These are phyloP conservation scores for Citrus mangshanensis DNA, from an alignment of 345 rosid species.

Conservation along the genomic window DNA sequence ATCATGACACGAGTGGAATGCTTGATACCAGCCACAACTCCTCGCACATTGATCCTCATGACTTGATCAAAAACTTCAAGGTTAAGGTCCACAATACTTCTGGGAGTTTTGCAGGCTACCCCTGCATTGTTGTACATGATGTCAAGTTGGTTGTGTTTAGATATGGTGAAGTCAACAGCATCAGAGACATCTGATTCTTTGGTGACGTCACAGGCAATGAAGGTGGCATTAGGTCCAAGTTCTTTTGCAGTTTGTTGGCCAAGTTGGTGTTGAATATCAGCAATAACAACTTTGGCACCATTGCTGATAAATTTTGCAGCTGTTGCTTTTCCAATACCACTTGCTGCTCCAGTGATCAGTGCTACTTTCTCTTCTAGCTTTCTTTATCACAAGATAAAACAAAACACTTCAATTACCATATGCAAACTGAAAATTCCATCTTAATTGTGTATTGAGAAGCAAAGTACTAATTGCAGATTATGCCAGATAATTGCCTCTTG, in stretches of 20 bases:
- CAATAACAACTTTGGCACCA: constrained; percentile 81
- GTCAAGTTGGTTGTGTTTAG: constrained; percentile 47
- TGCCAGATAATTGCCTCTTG: not conserved
- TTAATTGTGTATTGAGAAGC: not conserved
- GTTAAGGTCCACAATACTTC: constrained; percentile 64
- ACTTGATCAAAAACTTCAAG: constrained; percentile 58
- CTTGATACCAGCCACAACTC: constrained; percentile 69
- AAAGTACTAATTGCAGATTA: not conserved
- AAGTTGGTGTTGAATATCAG: constrained; percentile 56
- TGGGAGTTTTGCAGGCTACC: constrained; percentile 55
- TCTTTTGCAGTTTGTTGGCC: constrained; percentile 53
- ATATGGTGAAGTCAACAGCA: constrained; percentile 65
- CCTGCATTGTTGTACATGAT: constrained; percentile 92
- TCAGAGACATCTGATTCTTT: constrained; percentile 63
- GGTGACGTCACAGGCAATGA: constrained; percentile 60
- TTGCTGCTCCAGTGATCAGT: constrained; percentile 83
- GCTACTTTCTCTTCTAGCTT: constrained; percentile 88
- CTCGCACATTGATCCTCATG: constrained; percentile 65
- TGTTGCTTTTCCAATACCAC: constrained; percentile 81
- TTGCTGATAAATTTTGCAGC: constrained; percentile 60
- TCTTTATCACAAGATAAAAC: constrained; percentile 20
- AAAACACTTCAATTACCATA: not conserved
- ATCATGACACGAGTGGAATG: constrained; percentile 87
- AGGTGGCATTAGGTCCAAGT: constrained; percentile 62
- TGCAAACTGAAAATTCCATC: not conserved